A percentile compares a stretch with the other conserved stretches of the same genome.
Conservation (phyloP, 306 rosid genomes). For the Vigna trinervia region DNA sequence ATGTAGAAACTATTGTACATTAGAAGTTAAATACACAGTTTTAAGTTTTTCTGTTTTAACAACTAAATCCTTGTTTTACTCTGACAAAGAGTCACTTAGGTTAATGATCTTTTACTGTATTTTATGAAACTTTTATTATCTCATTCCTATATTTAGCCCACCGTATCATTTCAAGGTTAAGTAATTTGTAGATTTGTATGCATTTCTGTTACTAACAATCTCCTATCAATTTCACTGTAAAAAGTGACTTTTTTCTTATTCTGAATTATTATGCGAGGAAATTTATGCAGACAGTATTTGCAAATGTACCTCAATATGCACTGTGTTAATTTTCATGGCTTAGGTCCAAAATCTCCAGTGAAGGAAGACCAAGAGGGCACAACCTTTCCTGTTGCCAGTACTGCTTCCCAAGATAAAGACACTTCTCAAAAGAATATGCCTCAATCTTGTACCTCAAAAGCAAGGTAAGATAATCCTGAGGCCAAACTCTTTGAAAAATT, state of each 20-base stretch:
- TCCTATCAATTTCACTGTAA: neutral
- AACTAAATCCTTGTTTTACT: slow-evolving; percentile 26
- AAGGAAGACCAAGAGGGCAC: slow-evolving; percentile 27
- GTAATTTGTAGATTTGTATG: slow-evolving; percentile 4
- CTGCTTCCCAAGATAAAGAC: slow-evolving; percentile 34
- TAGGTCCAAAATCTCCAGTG: slow-evolving; percentile 36
- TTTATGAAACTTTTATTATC: slow-evolving; percentile 7
- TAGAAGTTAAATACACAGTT: neutral
- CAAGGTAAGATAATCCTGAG: slow-evolving; percentile 14
- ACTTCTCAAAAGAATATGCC: slow-evolving; percentile 33
- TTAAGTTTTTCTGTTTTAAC: slow-evolving; percentile 10
- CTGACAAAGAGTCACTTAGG: slow-evolving; percentile 7
- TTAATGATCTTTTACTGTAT: slow-evolving; percentile 17
- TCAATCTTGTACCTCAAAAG: slow-evolving; percentile 29
- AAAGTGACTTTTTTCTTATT: neutral
- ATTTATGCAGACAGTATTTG: slow-evolving; percentile 23
- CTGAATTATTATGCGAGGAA: slow-evolving; percentile 11
- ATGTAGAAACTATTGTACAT: neutral
- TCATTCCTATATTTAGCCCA: slow-evolving; percentile 11
- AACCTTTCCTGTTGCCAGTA: slow-evolving; percentile 6
- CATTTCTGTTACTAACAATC: neutral
- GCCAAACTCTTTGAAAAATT: slow-evolving; percentile 24
- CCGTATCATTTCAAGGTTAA: slow-evolving; percentile 6
- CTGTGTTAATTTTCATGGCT: slow-evolving; percentile 19
- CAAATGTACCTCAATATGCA: slow-evolving; percentile 16